phyloP scores from a whole-genome alignment of 257 asterid species.

The Echites panduratus region DNA sequence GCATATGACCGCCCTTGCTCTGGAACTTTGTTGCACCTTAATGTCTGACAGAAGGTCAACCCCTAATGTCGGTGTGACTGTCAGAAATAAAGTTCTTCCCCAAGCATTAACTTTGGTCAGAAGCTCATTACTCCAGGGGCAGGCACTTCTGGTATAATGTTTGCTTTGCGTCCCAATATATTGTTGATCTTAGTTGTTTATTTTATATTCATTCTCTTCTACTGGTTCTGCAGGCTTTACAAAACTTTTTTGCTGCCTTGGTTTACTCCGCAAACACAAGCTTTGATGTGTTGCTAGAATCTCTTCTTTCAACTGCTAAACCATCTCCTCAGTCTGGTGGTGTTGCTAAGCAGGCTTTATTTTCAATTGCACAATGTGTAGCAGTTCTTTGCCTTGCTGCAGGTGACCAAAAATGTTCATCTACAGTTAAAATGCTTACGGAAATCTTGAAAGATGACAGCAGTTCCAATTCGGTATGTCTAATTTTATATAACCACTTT shows the following conservation, averaged over 20 bases:
- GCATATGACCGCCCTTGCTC: constrained; percentile 96
- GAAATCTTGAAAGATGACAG: constrained; percentile 78
- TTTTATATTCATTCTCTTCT: constrained; percentile 22
- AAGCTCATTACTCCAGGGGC: constrained; percentile 97
- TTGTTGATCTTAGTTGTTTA: constrained; percentile 17
- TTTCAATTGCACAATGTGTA: constrained; percentile 92
- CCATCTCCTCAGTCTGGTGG: constrained; percentile 78
- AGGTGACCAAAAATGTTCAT: constrained; percentile 63
- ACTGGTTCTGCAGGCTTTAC: constrained; percentile 66
- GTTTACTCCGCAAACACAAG: constrained; percentile 94
- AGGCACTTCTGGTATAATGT: constrained; percentile 83
- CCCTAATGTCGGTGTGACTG: constrained; percentile 82
- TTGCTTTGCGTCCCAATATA: constrained; percentile 9
- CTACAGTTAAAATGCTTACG: constrained; percentile 90
- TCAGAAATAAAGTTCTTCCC: constrained; percentile 91
- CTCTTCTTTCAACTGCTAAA: constrained; percentile 93
- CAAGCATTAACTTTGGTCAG: constrained; percentile 79
- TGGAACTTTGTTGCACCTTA: constrained; percentile 86
- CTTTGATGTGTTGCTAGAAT: constrained; percentile 80
- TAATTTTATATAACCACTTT: not conserved
- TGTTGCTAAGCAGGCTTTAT: constrained; percentile 94
- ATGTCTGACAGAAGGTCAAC: constrained; percentile 97
- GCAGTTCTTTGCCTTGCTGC: constrained; percentile 99
- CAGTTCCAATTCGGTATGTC: constrained; percentile 70
- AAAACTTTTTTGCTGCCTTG: constrained; percentile 76